A percentile compares a stretch with the other conserved stretches of the same genome.
These are phyloP conservation scores for Halteria grandinella DNA, from an alignment of 73 alveolate genomes.

Conservation along the genomic window DNA sequence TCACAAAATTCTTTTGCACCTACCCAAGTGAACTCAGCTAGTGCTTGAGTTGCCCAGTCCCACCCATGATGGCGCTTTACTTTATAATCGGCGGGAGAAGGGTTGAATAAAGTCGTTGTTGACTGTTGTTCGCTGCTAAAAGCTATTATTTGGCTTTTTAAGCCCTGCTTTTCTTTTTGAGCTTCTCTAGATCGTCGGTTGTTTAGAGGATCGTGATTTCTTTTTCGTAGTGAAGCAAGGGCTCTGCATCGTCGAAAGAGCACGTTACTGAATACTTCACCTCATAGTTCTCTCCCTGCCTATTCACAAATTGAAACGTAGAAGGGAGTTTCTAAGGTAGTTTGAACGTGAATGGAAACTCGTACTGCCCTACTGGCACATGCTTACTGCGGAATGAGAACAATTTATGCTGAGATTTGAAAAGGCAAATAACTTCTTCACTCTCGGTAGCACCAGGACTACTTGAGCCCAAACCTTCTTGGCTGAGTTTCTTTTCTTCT, in stretches of 20 bases:
- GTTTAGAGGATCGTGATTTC: conserved; percentile 22
- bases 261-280: conserved; percentile 15
- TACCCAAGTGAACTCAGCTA: no score
- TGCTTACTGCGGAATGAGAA: conserved; percentile 6
- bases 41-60: no score
- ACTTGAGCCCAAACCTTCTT: background rate
- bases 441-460: background rate
- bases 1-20: no score
- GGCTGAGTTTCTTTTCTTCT: background rate
- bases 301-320: conserved; percentile 4
- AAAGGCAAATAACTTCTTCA: background rate
- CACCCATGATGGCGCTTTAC: no score
- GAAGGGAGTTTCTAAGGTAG: conserved; percentile 26
- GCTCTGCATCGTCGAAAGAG: conserved; percentile 28
- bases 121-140: no score
- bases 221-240: background rate
- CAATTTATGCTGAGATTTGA: background rate
- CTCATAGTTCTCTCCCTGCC: conserved; percentile 12
- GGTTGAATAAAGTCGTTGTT: no score
- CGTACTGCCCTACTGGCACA: conserved; percentile 27
- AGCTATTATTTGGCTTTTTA: no score
- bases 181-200: no score
- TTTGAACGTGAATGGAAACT: conserved; percentile 19
- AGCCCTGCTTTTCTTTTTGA: no score
- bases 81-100: no score